Base-by-base conservation (phyloP, 805 yeast species). In the Zygoascus bituminiphila region DNA sequence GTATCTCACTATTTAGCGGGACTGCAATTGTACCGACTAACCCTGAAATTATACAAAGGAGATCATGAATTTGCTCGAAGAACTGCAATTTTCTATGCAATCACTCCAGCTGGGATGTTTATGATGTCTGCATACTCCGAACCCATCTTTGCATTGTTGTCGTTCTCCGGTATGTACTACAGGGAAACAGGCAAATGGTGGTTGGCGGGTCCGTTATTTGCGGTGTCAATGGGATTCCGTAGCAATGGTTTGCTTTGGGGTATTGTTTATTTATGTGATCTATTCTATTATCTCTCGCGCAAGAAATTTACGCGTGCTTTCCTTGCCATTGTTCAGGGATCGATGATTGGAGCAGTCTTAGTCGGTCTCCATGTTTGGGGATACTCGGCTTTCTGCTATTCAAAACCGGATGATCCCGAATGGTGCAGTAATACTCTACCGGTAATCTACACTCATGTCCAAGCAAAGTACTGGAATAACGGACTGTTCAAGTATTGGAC, bases 401-500 rank as follows among this genome's bases (percentile, higher is more conserved):
- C 39, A 3, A 24, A 29, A n/a, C 44, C 43, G 15, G n/a, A 35
- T 7, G 29, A 24, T 22, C 38, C 41, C 12, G 42, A 33, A 15
- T 91, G 97, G 97, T 91, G 98, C 62, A 51, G 67, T 12, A 54
- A 67, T 4, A 50, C 53, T 2, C 45, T 84, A 0, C 87, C 85
- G 5, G 75, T 82, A 20, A 69, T 91, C 12, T 81, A 81, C 56
- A 63, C 76, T 2, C 86, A 73, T 62, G 84, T 94, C 5, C 98
- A 93, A 64, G 50, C 66, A 1, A 72, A 79, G 54, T 88, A 91
- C 63, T 93, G 98, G 98, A 76, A 80, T 56, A 75, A 72, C 40
- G 98, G 98, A 0, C 78, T 89, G 46, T 63, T 93, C 48, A 70
- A 66, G 37, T 93, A 93, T 65, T 93, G 96, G 91, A 83, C 93